A percentile compares a stretch with the other conserved stretches of the same genome.
These are phyloP conservation scores for Podospora appendiculata DNA, from an alignment of 495 filamentous ascomycete species.

Conservation along the genomic window DNA sequence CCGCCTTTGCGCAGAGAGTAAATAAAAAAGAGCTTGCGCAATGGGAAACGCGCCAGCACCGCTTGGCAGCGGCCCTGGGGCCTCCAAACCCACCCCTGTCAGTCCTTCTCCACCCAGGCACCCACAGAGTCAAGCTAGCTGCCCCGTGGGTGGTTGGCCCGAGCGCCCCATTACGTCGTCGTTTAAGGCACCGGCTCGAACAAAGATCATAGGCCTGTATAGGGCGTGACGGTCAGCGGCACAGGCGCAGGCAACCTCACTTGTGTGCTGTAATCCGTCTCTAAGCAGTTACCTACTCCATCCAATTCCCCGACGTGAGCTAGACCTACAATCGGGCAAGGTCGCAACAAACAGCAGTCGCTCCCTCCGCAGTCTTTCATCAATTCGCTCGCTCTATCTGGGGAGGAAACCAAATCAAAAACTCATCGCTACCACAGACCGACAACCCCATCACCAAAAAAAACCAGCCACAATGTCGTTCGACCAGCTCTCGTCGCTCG, in stretches of 20 bases:
- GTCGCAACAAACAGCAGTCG: too few species aligned
- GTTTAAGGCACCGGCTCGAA: background rate
- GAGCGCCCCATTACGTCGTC: background rate
- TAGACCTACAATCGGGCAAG: too few species aligned
- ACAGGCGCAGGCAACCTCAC: too few species aligned
- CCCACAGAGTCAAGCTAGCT: background rate
- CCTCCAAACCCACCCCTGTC: background rate
- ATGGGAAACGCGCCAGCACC: constrained; percentile 1
- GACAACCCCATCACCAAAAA: background rate
- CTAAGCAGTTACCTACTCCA: too few species aligned
- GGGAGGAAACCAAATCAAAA: too few species aligned
- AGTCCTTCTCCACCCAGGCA: background rate
- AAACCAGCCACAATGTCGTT: constrained; percentile 63
- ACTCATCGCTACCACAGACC: too few species aligned
- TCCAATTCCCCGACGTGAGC: too few species aligned
- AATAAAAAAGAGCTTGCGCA: constrained; percentile 8
- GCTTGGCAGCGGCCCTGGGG: too few species aligned
- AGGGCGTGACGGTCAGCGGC: background rate
- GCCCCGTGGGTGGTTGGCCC: background rate
- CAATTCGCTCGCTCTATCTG: too few species aligned
- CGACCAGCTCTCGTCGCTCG: constrained; percentile 73
- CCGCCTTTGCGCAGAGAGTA: too few species aligned
- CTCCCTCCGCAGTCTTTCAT: too few species aligned
- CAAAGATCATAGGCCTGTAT: background rate
- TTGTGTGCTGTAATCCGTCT: too few species aligned